Evolutionary conservation across 169 alveolate species (phyloP).

Genomic region (Toxoplasma gondii): DNA sequence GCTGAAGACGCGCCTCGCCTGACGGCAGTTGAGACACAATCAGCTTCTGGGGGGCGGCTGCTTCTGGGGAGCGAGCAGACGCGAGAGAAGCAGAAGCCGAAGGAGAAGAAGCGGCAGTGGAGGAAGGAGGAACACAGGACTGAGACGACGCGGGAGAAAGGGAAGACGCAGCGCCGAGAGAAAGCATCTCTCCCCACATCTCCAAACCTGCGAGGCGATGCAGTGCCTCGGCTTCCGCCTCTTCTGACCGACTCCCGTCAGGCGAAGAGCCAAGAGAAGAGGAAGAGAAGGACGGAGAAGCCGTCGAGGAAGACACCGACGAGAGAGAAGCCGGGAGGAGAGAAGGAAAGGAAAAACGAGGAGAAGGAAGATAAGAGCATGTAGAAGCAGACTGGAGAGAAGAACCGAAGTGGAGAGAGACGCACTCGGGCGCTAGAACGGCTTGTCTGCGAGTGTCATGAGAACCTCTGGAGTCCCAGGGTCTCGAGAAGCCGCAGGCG

Average conservation of each 20-base stretch:
- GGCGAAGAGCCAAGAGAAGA: neutral
- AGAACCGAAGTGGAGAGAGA: too few species aligned
- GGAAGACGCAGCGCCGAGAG: neutral
- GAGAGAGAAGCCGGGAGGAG: neutral
- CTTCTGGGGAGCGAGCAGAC: neutral
- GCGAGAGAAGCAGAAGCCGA: neutral
- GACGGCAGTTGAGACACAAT: neutral
- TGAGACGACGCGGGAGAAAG: neutral
- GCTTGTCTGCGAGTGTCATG: too few species aligned
- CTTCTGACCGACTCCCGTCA: neutral
- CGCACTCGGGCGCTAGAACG: too few species aligned
- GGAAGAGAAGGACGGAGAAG: neutral
- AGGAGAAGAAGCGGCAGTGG: neutral
- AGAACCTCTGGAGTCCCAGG: too few species aligned
- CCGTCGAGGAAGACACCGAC: neutral
- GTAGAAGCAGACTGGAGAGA: neutral
- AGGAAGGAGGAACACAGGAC: neutral
- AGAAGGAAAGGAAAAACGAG: neutral
- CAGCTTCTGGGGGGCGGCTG: neutral
- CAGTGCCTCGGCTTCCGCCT: constrained; percentile 3
- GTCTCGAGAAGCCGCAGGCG: too few species aligned
- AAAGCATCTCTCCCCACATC: constrained; percentile 9
- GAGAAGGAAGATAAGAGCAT: neutral
- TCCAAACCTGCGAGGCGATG: constrained; percentile 17
- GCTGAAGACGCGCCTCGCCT: neutral